Evolutionary conservation across 2,329 filamentous ascomycete genomes (phyloP), one percentile per base, ranked within the genome.

Genomic region (Albifimbria verrucaria): DNA sequence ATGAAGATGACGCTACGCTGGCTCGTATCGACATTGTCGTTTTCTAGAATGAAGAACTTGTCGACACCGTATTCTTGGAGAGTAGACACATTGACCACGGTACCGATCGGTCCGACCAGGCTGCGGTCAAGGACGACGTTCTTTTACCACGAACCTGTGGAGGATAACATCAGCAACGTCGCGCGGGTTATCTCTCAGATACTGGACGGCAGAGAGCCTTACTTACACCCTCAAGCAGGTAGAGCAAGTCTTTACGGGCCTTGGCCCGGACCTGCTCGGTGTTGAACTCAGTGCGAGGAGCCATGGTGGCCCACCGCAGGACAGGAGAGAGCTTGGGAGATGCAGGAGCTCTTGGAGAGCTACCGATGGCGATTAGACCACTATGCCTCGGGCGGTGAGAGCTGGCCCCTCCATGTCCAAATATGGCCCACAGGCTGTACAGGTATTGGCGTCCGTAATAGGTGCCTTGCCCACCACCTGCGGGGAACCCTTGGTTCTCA

Each of bases 1-100:
- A 99, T 83, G 74, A 97, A 99, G 60, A 99, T 83, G 57, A 99
- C 85, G 78, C 97, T 99, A 66, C 90, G 87, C 75, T 97, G 94
- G 65, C 88, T 95, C 18, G 91, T 89, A 72, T 97, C 93, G 70
- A 92, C 87, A 73, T 99, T 97, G 66, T 88, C 85, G 73, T 97
- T 97, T 72, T 99, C 94, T 46, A 99, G 79, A 66, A 97, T 88
- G 77, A 97, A 99, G 61, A 97, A 90, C 72, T 96, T 96, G 72
- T 97, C 92, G 61, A 99, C 92, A 25, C 95, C 95, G 75, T 97
- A 97, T 66, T 99, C 94, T 68, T 97, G 91, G 17, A 97, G 81
- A 10, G 90, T 93, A 21, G 93, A 93, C 66, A 97, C 96, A 71
- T 97, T 97, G 74, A 96, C 91, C 61, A 99, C 88, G 55, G 93